phyloP scores from a whole-genome alignment of 192 early-diverging fungal species.

The Coemansia sp. region DNA sequence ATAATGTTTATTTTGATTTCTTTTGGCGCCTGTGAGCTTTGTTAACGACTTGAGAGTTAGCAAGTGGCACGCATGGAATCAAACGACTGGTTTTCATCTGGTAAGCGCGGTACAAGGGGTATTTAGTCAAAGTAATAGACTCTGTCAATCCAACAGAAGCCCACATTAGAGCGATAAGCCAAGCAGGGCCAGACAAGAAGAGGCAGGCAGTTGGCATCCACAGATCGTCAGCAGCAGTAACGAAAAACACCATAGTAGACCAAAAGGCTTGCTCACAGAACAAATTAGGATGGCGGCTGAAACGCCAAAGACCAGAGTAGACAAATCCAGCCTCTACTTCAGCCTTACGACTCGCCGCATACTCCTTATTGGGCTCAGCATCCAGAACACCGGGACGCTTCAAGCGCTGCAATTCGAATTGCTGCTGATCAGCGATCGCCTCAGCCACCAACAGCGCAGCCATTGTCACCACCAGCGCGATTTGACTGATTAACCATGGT shows the following conservation, averaged over 20 bases:
- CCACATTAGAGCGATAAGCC: conserved; percentile 73
- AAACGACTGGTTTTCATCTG: conserved; percentile 61
- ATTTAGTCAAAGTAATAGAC: conserved; percentile 67
- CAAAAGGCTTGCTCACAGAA: conserved; percentile 77
- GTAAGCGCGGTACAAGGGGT: conserved; percentile 77
- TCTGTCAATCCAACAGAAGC: conserved; percentile 65
- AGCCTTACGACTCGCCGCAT: conserved; percentile 7
- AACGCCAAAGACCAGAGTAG: conserved; percentile 72
- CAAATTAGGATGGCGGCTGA: conserved; percentile 84
- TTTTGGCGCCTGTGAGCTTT: conserved; percentile 12
- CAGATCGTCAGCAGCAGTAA: not conserved
- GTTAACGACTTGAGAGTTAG: conserved; percentile 25
- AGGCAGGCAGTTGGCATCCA: conserved; percentile 54
- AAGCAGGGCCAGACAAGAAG: conserved; percentile 59
- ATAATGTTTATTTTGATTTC: not conserved
- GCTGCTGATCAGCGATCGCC: conserved; percentile 79
- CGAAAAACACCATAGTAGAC: conserved; percentile 39
- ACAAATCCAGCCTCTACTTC: conserved; percentile 71
- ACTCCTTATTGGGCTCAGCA: not conserved
- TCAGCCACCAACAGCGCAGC: conserved; percentile 61
- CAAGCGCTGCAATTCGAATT: conserved; percentile 71
- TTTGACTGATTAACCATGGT: conserved; percentile 55
- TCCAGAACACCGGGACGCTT: conserved; percentile 21
- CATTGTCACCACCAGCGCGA: conserved; percentile 47
- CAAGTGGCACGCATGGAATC: conserved; percentile 54